These are phyloP conservation scores for Glycyrrhiza uralensis DNA, from an alignment of 306 rosid species.

Conservation along the genomic window DNA sequence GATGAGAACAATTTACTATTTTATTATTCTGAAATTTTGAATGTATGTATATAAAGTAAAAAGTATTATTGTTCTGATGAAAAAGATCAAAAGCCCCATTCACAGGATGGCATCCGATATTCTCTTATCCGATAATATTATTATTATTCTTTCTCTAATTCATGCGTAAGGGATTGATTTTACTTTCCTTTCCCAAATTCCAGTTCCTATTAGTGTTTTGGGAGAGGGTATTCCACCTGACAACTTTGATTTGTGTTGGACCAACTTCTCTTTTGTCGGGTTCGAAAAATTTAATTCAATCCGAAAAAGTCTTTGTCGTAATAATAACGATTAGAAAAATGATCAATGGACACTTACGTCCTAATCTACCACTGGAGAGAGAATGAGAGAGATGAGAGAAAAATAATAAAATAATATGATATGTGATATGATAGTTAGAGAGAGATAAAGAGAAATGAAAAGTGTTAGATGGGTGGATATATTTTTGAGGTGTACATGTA, in stretches of 20 bases:
- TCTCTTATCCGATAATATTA: neutral
- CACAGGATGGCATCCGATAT: neutral
- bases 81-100: constrained; percentile 2
- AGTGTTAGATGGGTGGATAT: no score
- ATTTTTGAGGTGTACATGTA: no score
- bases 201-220: neutral
- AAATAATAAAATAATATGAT: no score
- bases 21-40: neutral
- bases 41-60: neutral
- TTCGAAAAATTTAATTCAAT: constrained; percentile 9
- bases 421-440: no score
- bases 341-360: no score
- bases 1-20: neutral
- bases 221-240: constrained; percentile 9
- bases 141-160: neutral
- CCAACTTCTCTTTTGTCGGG: neutral
- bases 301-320: neutral
- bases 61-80: constrained; percentile 7
- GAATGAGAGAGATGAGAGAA: no score
- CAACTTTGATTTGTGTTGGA: neutral
- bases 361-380: no score
- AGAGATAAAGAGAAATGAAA: no score
- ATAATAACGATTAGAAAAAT: no score
- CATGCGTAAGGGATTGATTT: constrained; percentile 22
- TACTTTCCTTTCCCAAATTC: constrained; percentile 9